These are phyloP conservation scores for Beta corolliflora DNA, from an alignment of 179 eudicot species.

Conservation along the genomic window DNA sequence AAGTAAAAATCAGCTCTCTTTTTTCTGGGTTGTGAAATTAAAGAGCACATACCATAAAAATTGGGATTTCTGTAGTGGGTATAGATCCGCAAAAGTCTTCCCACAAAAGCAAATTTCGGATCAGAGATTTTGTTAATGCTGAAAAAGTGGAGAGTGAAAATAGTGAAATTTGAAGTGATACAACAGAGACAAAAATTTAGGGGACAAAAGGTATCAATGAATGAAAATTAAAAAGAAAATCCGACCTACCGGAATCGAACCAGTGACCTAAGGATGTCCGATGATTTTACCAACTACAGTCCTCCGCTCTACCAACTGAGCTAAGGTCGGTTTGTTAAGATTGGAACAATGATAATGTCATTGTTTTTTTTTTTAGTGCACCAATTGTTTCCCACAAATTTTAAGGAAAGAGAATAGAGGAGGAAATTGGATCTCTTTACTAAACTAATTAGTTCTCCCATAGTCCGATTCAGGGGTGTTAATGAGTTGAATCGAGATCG, in stretches of 20 bases:
- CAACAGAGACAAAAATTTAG: too few species aligned
- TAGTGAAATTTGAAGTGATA: background rate
- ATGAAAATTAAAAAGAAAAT: background rate
- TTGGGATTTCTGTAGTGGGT: background rate
- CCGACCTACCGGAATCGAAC: slow-evolving; percentile 97
- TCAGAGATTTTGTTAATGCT: background rate
- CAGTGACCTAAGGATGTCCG: slow-evolving; percentile 74
- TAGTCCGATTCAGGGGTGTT: too few species aligned
- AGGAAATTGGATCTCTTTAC: too few species aligned
- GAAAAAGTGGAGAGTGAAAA: background rate
- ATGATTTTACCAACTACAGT: slow-evolving; percentile 27
- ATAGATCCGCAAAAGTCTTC: slow-evolving; percentile 1
- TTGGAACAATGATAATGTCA: too few species aligned
- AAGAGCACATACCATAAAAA: slow-evolving; percentile 19
- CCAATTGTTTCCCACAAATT: too few species aligned
- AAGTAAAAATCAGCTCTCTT: background rate
- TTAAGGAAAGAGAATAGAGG: too few species aligned
- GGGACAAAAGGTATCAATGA: too few species aligned
- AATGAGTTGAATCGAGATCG: too few species aligned
- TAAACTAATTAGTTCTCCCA: too few species aligned
- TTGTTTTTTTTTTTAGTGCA: too few species aligned
- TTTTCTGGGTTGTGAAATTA: background rate
- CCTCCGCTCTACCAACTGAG: slow-evolving; percentile 45
- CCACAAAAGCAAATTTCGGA: background rate
- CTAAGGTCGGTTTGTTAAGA: slow-evolving; percentile 33